Evolutionary conservation across 2,329 filamentous ascomycete species (phyloP), one percentile per base, ranked within the genome.

Genomic region (Ceratocystis harringtonii): DNA sequence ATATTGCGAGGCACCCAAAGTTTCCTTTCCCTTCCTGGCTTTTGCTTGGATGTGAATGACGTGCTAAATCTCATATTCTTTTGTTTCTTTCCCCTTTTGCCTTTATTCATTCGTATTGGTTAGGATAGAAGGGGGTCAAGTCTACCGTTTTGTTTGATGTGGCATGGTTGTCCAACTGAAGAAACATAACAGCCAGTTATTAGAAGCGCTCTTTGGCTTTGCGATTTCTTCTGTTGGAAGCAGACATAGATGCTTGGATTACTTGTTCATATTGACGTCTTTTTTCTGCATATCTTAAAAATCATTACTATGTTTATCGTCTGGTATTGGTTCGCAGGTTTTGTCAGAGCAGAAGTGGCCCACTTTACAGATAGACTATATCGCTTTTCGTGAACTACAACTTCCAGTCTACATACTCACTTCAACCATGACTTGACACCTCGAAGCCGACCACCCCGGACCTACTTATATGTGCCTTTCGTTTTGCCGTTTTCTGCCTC

Each of bases 171-270:
- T 32, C 52, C 22, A 32, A 57, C 52, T 17, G 52, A 57, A 57
- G 52, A 57, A 57, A n/a, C 17, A 57, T 25, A 32, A 57, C 25
- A 57, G 52, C 52, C 52, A 17, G 25, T 57, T 57, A 57, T 57
- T 19, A 28, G 52, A 57, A 57, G 52, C 30, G 52, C 52, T 57
- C 52, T 57, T 41, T 57, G 52, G 52, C 52, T 57, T 57, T 57
- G 22, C 52, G 22, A 30, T 57, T 57, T 57, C 52, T 57, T 57
- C 52, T 57, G 25, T 57, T 30, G 52, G 52, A 17, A 32, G 15
- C 52, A 57, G 12, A 19, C 30, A 57, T 32, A 57, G 17, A 57
- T 30, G 10, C n/a, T n/a, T 30, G 22, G 12, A 17, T 28, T n/a
- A 25, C 30, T 57, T 28, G 15, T 55, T 55, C 12, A 3, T 19